Percentiles rank a stretch among this genome's conserved stretches.
Evolutionary conservation across 345 rosid genomes (phyloP).

Genomic region (Fremontodendron californicum): DNA sequence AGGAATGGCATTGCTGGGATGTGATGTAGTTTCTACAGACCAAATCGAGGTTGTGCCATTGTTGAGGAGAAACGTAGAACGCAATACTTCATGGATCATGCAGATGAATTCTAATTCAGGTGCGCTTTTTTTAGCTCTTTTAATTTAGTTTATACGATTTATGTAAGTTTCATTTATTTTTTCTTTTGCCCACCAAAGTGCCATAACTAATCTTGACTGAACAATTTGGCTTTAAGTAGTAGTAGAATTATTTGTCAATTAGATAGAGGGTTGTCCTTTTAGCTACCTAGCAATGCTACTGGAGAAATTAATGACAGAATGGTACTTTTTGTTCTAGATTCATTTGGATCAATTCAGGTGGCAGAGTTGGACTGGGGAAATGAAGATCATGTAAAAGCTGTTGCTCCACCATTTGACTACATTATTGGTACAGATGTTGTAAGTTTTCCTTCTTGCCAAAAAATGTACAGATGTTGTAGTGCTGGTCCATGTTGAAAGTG

Average conservation of each 20-base stretch:
- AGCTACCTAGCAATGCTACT: not conserved
- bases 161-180: not conserved
- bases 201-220: not conserved
- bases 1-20: slow-evolving; percentile 94
- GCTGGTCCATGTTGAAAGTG: not conserved
- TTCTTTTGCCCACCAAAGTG: not conserved
- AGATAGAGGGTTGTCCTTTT: not conserved
- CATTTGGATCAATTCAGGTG: slow-evolving; percentile 81
- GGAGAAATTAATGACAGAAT: not conserved
- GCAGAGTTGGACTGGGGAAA: slow-evolving; percentile 92
- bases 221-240: not conserved
- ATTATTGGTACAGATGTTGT: slow-evolving; percentile 93
- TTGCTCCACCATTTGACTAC: slow-evolving; percentile 83
- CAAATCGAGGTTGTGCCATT: slow-evolving; percentile 76
- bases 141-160: not conserved
- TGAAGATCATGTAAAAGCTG: slow-evolving; percentile 61
- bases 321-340: slow-evolving; percentile 37
- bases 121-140: not conserved
- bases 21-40: slow-evolving; percentile 80
- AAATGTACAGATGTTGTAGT: not conserved
- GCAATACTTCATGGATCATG: slow-evolving; percentile 65
- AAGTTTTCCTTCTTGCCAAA: slow-evolving; percentile 31
- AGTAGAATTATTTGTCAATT: not conserved
- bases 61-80: slow-evolving; percentile 72
- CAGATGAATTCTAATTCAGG: slow-evolving; percentile 73